Evolutionary conservation across 345 rosid genomes (phyloP), one percentile per base, ranked within the genome.

Genomic region (Gossypium arboreum): DNA sequence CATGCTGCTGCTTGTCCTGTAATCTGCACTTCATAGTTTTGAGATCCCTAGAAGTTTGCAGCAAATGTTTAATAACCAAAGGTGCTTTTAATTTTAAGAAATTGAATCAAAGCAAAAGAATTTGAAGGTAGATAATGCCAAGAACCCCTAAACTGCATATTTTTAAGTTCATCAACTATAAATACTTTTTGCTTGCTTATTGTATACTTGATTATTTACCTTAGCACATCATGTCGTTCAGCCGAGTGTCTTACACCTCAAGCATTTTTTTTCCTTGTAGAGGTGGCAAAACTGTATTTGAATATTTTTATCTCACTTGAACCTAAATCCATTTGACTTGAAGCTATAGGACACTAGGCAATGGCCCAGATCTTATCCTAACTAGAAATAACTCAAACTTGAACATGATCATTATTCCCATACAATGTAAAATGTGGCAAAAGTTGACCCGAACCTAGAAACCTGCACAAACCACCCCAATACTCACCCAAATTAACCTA

Each of bases 1-100:
- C 12, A 20, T 55, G 4, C n/a, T 47, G 18, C 63, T 77, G 47
- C 50, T 63, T 83, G 13, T 73, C 41, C 20, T 8, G 2, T 58
- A 4, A 58, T 57, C 8, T 20, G 2, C 39, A 25, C 17, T 20
- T 57, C 3, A 72, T 41, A 39, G 68, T 18, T 10, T 65, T 65
- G 52, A 65, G 24, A 43, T 43, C 16, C 70, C 12, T 18, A 43
- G 13, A 18, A 65, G 25, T 65, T 20, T 66, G n/a, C 54, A 20
- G 22, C 54, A 66, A 12, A 66, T 20, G n/a, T 44, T 44, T 12
- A 44, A 41, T 18, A 43, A 18, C 17, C 16, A n/a, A 43, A n/a
- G 9, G 8, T 64, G 48, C 16, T 65, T 65, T 64, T 16, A 41
- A 0, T 41, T 64, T 66, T 66, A 18, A 45, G 25, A 44, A 64